Evolutionary conservation across 2,329 filamentous ascomycete genomes (phyloP), one percentile per base, ranked within the genome.

Genomic region (Tolypocladium pustulatum): DNA sequence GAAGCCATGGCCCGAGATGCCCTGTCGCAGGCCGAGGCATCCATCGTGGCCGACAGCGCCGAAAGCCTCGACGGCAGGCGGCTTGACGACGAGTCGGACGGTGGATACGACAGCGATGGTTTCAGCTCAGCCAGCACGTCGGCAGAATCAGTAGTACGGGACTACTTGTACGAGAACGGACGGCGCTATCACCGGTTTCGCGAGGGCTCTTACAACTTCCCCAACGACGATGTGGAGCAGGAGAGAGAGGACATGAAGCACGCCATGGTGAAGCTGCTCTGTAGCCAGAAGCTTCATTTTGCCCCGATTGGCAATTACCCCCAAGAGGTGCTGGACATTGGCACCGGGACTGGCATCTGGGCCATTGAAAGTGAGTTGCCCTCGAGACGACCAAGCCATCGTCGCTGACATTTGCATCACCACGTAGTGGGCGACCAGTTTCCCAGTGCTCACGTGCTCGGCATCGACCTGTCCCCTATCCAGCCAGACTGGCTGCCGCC

Each of bases 171-270:
- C 59, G 81, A 84, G 64, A 83, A 85, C 64, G 82, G 82, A n/a
- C 75, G 81, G 30, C 75, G 82, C 32, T 85, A 85, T 60, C 82
- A 84, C 64, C 74, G 74, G 49, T 82, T 80, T 64, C 73, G 80
- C 22, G 79, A 81, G 59, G 81, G 80, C 7, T 65, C 68, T 13
- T 85, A 85, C 64, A 79, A 79, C 58, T 82, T 84, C 55, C 82
- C 83, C 32, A 85, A 84, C 58, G 83, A 85, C 60, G 82, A 84
- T 55, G 70, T 76, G 6, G 82, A 85, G 68, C 81, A 84, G 65
- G 81, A 84, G 62, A 72, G 81, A 41, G 78, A 83, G 63, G 80
- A 84, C 56, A 76, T 84, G 74, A 81, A 81, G 64, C 81, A 83
- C 65, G 71, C 75, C 61, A 79, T 81, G 74, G 69, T 80, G 49